Conservation (phyloP, 345 rosid genomes). For the Gossypium turneri region DNA sequence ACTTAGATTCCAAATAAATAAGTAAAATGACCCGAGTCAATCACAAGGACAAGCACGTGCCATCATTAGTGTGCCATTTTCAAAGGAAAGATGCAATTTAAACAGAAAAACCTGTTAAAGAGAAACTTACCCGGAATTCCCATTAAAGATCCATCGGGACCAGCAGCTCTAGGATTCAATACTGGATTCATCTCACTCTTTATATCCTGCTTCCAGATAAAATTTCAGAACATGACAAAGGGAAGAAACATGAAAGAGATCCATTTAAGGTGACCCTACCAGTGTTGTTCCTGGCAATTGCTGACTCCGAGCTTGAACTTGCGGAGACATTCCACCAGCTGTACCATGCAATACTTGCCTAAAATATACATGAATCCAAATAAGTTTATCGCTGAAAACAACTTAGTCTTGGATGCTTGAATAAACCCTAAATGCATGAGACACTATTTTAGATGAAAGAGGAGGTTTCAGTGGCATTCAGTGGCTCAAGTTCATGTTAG, state of each 20-base stretch:
- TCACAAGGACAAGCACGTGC: background rate
- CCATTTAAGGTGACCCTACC: conserved; percentile 34
- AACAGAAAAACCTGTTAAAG: conserved; percentile 2
- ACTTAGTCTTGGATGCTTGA: background rate
- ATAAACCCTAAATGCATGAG: background rate
- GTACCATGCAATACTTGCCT: conserved; percentile 95
- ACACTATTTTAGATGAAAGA: background rate
- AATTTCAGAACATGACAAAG: conserved; percentile 24
- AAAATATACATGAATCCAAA: conserved; percentile 22
- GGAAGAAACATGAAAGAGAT: background rate
- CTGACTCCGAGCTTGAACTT: conserved; percentile 82
- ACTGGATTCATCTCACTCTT: conserved; percentile 85
- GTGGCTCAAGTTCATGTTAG: background rate
- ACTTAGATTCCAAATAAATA: background rate
- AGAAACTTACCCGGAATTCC: conserved; percentile 72
- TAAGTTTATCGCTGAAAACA: background rate
- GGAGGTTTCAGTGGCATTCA: background rate
- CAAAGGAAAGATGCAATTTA: conserved; percentile 5
- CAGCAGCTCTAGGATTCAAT: conserved; percentile 78
- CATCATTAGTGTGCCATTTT: conserved; percentile 10
- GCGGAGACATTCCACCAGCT: conserved; percentile 82
- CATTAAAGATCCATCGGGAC: conserved; percentile 84
- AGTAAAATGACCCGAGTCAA: background rate
- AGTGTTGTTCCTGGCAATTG: conserved; percentile 71
- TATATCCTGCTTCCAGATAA: conserved; percentile 60